Base-by-base conservation (phyloP, 169 alveolate species). In the Sarcocystis neurona region DNA sequence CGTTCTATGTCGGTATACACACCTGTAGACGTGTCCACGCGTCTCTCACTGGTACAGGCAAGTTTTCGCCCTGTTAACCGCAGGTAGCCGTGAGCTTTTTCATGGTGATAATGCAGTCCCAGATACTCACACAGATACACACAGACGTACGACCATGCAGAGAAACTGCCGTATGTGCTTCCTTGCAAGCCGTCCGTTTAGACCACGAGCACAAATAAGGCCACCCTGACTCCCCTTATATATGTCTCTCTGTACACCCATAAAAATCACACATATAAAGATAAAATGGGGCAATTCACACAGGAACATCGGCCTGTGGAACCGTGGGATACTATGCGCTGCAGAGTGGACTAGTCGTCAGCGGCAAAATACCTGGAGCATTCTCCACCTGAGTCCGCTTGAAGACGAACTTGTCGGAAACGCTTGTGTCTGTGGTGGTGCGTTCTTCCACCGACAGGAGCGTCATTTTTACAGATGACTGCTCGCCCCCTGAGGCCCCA, bases 261-360 rank as follows among this genome's bases (percentile, higher is more conserved):
- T 66, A 18, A 5, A 72, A 72, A 30, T 66, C 86, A 34, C 74
- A 79, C 86, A 47, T n/a, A 23, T n/a, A 34, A 37, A 79, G 37
- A 15, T 66, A 43, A 32, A 46, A 0, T 15, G 53, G 39, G 12
- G 63, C 86, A 32, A 47, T 6, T 4, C 32, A 46, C 1, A 5
- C 18, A 15, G 86, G 6, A 2, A 48, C 23, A 1, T 12, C 86
- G 30, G 41, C 63, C 2, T 23, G 18, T n/a, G 74, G 37, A 50
- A 3, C 53, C 20, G 47, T 39, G 39, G 34, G 12, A 15, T 50
- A 27, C 32, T 34, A 47, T 79, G 6, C 34, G 37, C 10, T 5
- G 0, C 53, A 72, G 18, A 27, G 8, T 15, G 34, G 48, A n/a
- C 68, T 48, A 48, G 32, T 34, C 37, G 58, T 12, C 5, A 20